Base-by-base conservation (phyloP, 176 grass and related monocot genomes). In the Melocanna baccifera region DNA sequence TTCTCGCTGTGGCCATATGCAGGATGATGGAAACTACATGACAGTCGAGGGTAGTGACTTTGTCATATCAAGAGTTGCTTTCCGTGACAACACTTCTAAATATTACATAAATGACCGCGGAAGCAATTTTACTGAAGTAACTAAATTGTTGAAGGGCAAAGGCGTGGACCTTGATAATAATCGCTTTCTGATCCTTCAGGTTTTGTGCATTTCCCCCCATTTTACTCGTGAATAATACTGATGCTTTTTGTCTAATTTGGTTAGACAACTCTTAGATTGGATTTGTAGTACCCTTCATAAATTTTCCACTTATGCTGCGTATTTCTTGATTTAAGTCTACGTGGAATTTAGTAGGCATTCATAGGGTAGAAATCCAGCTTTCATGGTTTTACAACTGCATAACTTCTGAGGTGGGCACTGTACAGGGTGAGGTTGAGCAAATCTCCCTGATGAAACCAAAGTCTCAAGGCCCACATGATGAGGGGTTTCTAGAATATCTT, bases 391-490 rank as follows among this genome's bases (percentile, higher is more conserved):
- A 53, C 59, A 69, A 81, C 6, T 77, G 29, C 43, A 32, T 81
- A 56, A 87, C 50, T 87, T 80, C 46, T 84, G 43, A 80, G 14
- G 32, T 85, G 87, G 74, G n/a, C 34, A 57, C 30, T 81, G 3
- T 80, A 50, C 79, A 98, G 96, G 96, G 96, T 43, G 96, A 98
- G 72, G 96, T 98, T 69, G 96, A 98, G 84, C 96, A 98, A 88
- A 98, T 98, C 36, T 98, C 96, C 48, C 77, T 98, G 50, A 98
- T 98, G 96, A 98, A 98, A 92, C 93, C 96, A 59, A 98, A 98
- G 74, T 12, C 91, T 65, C 96, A 98, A 83, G 90, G 96, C 29
- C 89, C 89, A 29, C 96, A 98, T 89, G 96, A 98, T 42, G 96
- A 98, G 74, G 96, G 96, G 29, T 98, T 98, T 75, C 90, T 98